These are phyloP conservation scores for Acanthamoeba triangularis DNA, from an alignment of 208 protist species.

Conservation along the genomic window DNA sequence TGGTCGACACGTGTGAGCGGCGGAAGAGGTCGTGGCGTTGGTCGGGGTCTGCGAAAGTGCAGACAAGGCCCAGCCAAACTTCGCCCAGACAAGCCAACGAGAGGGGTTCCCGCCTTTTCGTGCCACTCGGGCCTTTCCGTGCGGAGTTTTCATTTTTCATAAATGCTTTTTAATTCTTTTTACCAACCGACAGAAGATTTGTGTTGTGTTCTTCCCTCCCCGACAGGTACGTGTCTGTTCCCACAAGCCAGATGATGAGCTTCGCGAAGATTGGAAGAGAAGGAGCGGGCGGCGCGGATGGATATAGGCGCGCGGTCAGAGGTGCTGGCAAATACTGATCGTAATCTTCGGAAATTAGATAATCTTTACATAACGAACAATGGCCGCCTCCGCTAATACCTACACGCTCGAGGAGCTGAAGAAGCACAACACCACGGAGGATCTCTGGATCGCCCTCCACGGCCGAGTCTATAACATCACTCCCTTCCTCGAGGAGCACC, in stretches of 20 bases:
- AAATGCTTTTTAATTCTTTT: background rate
- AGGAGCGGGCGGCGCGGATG: background rate
- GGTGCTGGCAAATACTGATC: background rate
- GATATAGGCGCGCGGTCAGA: background rate
- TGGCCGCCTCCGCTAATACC: constrained; percentile 37
- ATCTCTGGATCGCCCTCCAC: constrained; percentile 96
- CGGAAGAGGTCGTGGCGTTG: too few species aligned
- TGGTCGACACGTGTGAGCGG: background rate
- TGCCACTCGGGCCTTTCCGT: too few species aligned
- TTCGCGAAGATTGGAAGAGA: background rate
- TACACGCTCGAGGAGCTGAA: constrained; percentile 93
- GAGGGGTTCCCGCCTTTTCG: too few species aligned
- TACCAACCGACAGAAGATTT: background rate
- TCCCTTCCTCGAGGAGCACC: constrained; percentile 94
- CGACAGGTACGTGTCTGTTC: background rate
- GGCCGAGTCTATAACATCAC: constrained; percentile 96
- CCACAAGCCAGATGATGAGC: background rate
- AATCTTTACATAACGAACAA: background rate
- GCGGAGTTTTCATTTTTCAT: background rate
- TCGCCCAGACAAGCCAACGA: background rate
- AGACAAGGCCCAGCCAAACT: background rate
- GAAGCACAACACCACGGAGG: constrained; percentile 94
- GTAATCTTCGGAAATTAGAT: background rate
- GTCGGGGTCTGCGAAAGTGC: background rate
- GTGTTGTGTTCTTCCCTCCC: background rate